Evolutionary conservation across 2,329 filamentous ascomycete species (phyloP), one percentile per base, ranked within the genome.

Genomic region (Fusarium neocosmosporiellum): DNA sequence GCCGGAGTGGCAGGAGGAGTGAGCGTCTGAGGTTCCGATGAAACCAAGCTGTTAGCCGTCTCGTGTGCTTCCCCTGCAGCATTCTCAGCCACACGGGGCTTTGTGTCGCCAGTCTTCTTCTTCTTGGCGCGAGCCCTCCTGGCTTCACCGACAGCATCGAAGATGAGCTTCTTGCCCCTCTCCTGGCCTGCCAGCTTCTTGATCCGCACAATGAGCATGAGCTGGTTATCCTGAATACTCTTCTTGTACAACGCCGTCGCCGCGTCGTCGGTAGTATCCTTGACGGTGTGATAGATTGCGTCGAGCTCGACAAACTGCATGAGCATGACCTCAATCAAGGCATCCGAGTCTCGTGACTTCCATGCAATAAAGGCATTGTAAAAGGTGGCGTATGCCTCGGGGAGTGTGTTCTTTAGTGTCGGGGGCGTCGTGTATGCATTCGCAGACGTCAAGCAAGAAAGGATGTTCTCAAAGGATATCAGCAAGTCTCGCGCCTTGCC

Each of bases 221-320:
- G 84, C 80, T 96, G 94, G 76, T 94, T 95, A 73, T 95, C 92
- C 65, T 93, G 89, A 71, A 96, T 95, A 67, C 93, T 94, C 76
- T 94, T 88, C 37, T 91, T 90, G 78, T 95, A 96, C n/a, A 94
- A 90, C 20, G 89, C 90, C 1, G 92, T 89, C 3, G 94, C 93
- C 18, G 91, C 89, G 41, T 92, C 90, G 55, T 93, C 91, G 0
- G 90, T 93, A 60, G 91, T 91, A 75, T 94, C 91, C 80, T 94
- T 95, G 79, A 96, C 93, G 4, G 92, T 93, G 78, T 95, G 92
- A 86, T 93, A 93, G 55, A 96, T 96, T 37, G 92, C 92, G 77
- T 96, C 94, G 3, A 96, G 88, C 78, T 95, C 93, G 20, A 95
- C 93, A 80, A 96, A 95, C 72, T 94, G 93, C 77, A 94, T 88